Conservation (phyloP, 345 rosid species). For the Syzygium oleosum region DNA sequence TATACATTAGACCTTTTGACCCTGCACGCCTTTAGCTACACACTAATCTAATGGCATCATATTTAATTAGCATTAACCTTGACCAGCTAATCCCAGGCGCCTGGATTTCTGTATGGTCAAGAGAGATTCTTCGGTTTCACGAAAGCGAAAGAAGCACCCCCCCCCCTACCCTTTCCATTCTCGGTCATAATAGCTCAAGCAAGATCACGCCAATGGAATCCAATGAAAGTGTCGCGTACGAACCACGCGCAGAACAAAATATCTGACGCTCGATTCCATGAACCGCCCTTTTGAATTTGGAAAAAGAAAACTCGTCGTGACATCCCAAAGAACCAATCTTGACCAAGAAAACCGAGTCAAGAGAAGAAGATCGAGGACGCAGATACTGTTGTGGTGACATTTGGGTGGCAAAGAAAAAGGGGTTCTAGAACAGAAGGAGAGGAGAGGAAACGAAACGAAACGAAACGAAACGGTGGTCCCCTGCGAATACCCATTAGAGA, state of each 20-base stretch:
- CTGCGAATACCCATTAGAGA: not conserved
- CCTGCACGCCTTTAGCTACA: not conserved
- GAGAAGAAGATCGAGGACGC: not conserved
- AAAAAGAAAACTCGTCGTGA: not conserved
- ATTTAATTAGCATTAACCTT: not conserved
- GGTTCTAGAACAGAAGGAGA: not conserved
- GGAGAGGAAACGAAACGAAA: not conserved
- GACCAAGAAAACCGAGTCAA: not conserved
- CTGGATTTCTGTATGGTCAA: not conserved
- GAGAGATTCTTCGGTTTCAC: not conserved
- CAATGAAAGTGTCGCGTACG: not conserved
- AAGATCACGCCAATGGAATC: not conserved
- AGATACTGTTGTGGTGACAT: not conserved
- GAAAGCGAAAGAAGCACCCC: not conserved
- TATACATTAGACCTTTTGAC: not conserved
- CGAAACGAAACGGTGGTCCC: not conserved
- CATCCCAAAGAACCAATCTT: not conserved
- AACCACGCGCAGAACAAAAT: not conserved
- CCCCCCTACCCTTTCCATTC: not conserved
- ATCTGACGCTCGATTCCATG: not conserved
- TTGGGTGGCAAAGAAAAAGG: not conserved
- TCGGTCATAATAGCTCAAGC: not conserved
- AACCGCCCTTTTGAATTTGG: too few relatives aligned
- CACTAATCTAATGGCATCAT: not conserved
- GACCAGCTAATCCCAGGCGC: not conserved